phyloP scores from a whole-genome alignment of 495 filamentous ascomycete genomes.

The Evansstolkia leycettana region DNA sequence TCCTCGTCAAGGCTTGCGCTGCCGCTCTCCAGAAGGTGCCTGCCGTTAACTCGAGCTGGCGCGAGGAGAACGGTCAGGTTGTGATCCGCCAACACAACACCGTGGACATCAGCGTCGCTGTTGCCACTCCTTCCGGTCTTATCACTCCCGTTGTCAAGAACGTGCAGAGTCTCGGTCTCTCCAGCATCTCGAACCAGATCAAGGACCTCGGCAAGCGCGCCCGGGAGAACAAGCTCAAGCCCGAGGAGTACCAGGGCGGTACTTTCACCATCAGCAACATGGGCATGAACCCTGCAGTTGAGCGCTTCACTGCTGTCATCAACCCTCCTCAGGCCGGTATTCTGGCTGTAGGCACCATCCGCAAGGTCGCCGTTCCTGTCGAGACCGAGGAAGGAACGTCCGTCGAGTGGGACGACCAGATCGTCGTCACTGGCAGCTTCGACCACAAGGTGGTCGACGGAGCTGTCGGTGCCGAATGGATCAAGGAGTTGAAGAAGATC shows the following conservation, averaged over 20 bases:
- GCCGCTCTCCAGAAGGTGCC: conserved; percentile 87
- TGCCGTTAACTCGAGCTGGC: conserved; percentile 91
- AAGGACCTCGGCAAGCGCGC: conserved; percentile 96
- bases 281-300: conserved; percentile 97
- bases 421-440: conserved; percentile 85
- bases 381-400: conserved; percentile 72
- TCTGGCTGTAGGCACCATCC: conserved; percentile 84
- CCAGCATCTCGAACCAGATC: conserved; percentile 74
- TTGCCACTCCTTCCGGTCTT: conserved; percentile 84
- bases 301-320: conserved; percentile 98
- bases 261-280: conserved; percentile 99
- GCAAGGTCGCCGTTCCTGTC: conserved; percentile 84
- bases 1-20: conserved; percentile 92
- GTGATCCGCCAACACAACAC: conserved; percentile 85
- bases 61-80: conserved; percentile 55
- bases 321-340: conserved; percentile 97
- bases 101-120: conserved; percentile 87
- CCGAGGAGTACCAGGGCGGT: conserved; percentile 97
- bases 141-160: conserved; percentile 95
- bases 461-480: conserved; percentile 94
- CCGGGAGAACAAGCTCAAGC: conserved; percentile 95
- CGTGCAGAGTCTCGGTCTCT: conserved; percentile 71
- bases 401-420: conserved; percentile 95
- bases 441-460: conserved; percentile 95
- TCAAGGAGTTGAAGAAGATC: conserved; percentile 92